Percentiles rank a stretch among this genome's conserved stretches.
These are phyloP conservation scores for Favolaschia claudopus DNA, from an alignment of 768 basidiomycete species.

Conservation along the genomic window DNA sequence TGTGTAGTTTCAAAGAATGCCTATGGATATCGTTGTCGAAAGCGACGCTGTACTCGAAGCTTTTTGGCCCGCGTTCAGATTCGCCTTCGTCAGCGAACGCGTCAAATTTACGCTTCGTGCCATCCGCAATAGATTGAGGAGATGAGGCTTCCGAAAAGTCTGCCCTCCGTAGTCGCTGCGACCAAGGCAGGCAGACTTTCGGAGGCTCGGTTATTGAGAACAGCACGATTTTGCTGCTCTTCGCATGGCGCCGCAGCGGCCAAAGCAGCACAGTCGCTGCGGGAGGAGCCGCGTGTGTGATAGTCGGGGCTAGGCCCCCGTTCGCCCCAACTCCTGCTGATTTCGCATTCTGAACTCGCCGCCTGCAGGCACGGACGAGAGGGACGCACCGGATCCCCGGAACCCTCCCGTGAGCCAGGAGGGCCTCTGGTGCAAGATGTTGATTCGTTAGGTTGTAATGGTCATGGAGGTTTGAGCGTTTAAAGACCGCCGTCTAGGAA, in stretches of 20 bases:
- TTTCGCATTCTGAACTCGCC: constrained; percentile 6
- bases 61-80: neutral
- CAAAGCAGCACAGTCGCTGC: neutral
- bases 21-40: neutral
- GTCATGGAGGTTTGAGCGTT: neutral
- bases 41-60: neutral
- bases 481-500: constrained; percentile 8
- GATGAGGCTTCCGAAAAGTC: neutral
- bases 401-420: constrained; percentile 17
- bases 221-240: constrained; percentile 8
- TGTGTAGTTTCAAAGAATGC: too few relatives aligned
- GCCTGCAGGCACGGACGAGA: constrained; percentile 14
- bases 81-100: neutral
- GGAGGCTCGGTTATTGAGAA: constrained; percentile 1
- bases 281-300: constrained; percentile 4
- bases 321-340: constrained; percentile 13
- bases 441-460: neutral
- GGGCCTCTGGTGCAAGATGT: neutral
- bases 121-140: neutral
- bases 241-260: neutral
- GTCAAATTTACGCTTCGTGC: constrained; percentile 10
- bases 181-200: neutral
- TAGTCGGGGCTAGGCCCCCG: constrained; percentile 12
- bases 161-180: constrained; percentile 1
- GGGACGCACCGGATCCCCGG: constrained; percentile 15